These are phyloP conservation scores for Pecoramyces ruminantium DNA, from an alignment of 192 early-diverging fungal species.

Conservation along the genomic window DNA sequence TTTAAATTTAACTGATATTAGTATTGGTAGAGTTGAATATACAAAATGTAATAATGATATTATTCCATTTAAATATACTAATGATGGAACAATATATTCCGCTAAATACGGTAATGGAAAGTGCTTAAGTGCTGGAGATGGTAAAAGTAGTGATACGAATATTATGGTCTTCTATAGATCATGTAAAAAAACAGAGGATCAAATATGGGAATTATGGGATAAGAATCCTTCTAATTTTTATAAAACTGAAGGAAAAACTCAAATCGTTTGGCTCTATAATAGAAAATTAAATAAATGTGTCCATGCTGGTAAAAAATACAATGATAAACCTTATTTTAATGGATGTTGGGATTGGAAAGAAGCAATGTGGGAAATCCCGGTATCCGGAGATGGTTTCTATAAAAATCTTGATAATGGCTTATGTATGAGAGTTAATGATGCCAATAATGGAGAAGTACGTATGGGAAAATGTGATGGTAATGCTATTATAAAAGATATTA, in stretches of 20 bases:
- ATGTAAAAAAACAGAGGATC: background rate
- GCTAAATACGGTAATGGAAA: background rate
- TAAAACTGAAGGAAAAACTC: background rate
- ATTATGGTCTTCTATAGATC: background rate
- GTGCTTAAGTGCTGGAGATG: background rate
- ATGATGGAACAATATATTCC: no score
- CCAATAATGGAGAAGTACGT: background rate
- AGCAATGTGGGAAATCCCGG: background rate
- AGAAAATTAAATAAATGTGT: background rate
- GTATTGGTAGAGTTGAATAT: no score
- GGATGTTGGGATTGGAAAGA: background rate
- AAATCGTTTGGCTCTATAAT: background rate
- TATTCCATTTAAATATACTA: no score
- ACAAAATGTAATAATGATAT: no score
- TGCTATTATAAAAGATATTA: background rate
- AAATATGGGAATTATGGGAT: background rate
- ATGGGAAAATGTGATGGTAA: background rate
- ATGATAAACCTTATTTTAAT: no score
- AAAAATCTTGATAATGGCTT: background rate
- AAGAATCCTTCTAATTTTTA: background rate
- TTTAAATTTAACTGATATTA: no score
- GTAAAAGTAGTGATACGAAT: background rate
- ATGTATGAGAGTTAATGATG: background rate
- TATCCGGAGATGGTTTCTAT: background rate
- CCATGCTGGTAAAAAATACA: background rate